Conservation (phyloP, 352 stramenopile genomes). For the Globisporangium nunn region DNA sequence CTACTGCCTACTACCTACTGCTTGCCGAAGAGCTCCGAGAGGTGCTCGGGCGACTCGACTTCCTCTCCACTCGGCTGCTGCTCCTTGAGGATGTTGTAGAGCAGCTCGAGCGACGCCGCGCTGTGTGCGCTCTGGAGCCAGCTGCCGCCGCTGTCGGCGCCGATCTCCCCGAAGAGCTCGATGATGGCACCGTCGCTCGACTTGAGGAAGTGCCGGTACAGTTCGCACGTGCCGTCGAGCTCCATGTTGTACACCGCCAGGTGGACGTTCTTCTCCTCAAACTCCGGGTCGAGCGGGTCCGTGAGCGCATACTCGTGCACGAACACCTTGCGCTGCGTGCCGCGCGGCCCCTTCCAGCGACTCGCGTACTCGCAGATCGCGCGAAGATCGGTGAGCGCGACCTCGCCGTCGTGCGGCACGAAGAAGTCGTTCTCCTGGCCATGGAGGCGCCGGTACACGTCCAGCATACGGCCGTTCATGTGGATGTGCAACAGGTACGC, state of each 20-base stretch:
- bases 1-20: no score
- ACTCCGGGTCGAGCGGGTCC: slow-evolving; percentile 58
- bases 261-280: slow-evolving; percentile 65
- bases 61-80: slow-evolving; percentile 12
- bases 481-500: slow-evolving; percentile 81
- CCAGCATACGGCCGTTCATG: slow-evolving; percentile 88
- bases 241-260: slow-evolving; percentile 79
- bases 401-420: slow-evolving; percentile 84
- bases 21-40: slow-evolving; percentile 6
- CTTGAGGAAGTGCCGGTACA: slow-evolving; percentile 88
- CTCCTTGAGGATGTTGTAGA: slow-evolving; percentile 52
- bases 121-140: slow-evolving; percentile 30
- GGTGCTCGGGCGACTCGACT: neutral
- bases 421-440: slow-evolving; percentile 70
- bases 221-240: slow-evolving; percentile 36
- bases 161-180: slow-evolving; percentile 76
- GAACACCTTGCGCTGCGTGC: slow-evolving; percentile 64
- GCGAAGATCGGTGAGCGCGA: slow-evolving; percentile 67
- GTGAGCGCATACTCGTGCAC: slow-evolving; percentile 75
- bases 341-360: slow-evolving; percentile 56
- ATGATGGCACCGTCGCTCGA: slow-evolving; percentile 76
- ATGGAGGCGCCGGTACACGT: slow-evolving; percentile 79
- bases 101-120: slow-evolving; percentile 28
- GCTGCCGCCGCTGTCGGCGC: slow-evolving; percentile 21
- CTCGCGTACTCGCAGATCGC: slow-evolving; percentile 50